Evolutionary conservation across 495 filamentous ascomycete genomes (phyloP), one percentile per base, ranked within the genome.

Genomic region (Penicillium waksmanii): DNA sequence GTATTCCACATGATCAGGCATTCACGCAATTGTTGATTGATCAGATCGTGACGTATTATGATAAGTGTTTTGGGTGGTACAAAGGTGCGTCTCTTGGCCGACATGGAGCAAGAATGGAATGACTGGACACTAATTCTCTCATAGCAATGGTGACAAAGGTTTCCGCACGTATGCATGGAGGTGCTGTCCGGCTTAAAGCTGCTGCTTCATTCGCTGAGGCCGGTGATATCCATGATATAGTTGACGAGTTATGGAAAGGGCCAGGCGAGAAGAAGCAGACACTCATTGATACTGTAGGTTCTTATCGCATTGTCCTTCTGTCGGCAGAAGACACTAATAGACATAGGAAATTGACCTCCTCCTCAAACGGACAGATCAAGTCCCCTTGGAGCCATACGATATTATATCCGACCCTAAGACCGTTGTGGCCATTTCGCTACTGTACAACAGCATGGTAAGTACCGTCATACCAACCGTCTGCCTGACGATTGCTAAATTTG

Each of bases 1-100:
- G 88, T 35, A 92, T 99, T 58, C 96, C 95, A 11, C 96, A 96
- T 65, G 95, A 99, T 69, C 91, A 96, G 73, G 89, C 92, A n/a
- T 93, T 98, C 40, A 94, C 89, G 19, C 86, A 92, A 62, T 82
- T 97, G 34, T 88, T 98, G 58, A 91, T 98, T 61, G 87, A 85
- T 3, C 90, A 98, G 71, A 91, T 99, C 78, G 80, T 88, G 50
- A 87, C 89, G 9, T 98, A 96, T 67, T 96, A 93, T 58, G 92
- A 96, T 61, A 88, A 92, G 64, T 99, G 96, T 68, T 89, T 84
- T 68, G 86, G 85, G 35, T 98, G 92, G 92, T 97, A 90, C 64
- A 93, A 92, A 75, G 83, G 84, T 85, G 58, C 66, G 73, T 42
- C 33, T 11, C 51, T 21, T 17, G 15, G 11, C 19, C 11, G 18